Evolutionary conservation across 495 filamentous ascomycete genomes (phyloP).

Genomic region (Trypethelium eluteriae): DNA sequence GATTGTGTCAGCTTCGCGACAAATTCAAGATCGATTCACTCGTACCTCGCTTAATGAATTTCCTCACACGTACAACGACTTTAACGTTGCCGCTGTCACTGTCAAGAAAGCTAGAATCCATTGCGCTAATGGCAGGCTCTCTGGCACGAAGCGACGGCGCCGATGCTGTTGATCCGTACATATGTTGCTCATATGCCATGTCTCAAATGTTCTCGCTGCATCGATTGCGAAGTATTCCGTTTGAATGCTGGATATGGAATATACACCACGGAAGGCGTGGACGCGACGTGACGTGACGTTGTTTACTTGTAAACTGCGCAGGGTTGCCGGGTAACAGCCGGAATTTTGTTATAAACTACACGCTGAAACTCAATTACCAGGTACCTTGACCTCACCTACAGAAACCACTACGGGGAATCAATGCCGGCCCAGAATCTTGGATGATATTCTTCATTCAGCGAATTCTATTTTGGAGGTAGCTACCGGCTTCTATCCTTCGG

Average conservation of each 20-base stretch:
- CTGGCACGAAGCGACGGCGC: slow-evolving; percentile 33
- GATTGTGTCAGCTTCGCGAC: slow-evolving; percentile 14
- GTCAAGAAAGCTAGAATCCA: slow-evolving; percentile 24
- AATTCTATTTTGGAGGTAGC: too few relatives aligned
- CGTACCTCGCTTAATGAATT: slow-evolving; percentile 79
- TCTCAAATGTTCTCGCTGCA: background rate
- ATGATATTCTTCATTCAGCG: background rate
- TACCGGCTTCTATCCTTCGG: too few relatives aligned
- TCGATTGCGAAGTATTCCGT: background rate
- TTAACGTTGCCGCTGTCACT: slow-evolving; percentile 77
- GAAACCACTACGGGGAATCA: background rate
- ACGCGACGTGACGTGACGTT: background rate
- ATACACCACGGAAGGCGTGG: background rate
- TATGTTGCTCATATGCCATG: background rate
- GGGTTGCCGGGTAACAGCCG: background rate
- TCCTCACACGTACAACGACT: slow-evolving; percentile 87
- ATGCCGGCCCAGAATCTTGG: background rate
- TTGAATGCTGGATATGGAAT: background rate
- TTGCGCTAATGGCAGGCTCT: slow-evolving; percentile 25
- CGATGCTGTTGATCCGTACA: slow-evolving; percentile 23
- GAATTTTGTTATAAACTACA: background rate
- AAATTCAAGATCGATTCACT: slow-evolving; percentile 5
- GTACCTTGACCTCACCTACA: too few relatives aligned
- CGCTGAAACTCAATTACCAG: too few relatives aligned
- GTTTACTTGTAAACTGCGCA: slow-evolving; percentile 1